phyloP scores from a whole-genome alignment of 352 stramenopile genomes.

The Pythium aquatile region DNA sequence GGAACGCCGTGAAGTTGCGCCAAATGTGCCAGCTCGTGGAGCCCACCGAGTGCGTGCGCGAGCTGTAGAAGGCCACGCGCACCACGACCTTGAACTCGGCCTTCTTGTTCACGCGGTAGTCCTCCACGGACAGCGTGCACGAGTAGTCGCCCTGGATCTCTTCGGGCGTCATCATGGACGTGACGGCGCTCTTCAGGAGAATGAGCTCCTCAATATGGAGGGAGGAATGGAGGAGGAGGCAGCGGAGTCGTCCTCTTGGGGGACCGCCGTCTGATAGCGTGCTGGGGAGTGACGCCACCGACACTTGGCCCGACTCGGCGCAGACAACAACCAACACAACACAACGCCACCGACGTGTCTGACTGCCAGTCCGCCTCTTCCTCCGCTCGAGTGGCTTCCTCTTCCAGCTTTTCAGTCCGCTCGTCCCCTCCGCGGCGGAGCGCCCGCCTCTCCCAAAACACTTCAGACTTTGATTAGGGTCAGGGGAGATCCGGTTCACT shows the following conservation, averaged over 20 bases:
- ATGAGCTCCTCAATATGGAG: too few species aligned
- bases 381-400: slow-evolving; percentile 9
- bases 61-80: slow-evolving; percentile 71
- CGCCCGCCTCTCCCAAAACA: slow-evolving; percentile 9
- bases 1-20: slow-evolving; percentile 77
- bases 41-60: slow-evolving; percentile 56
- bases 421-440: neutral
- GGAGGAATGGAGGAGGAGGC: neutral
- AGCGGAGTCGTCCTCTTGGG: slow-evolving; percentile 13
- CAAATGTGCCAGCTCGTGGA: slow-evolving; percentile 83
- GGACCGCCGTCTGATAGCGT: slow-evolving; percentile 15
- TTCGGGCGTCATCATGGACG: slow-evolving; percentile 62
- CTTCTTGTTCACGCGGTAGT: slow-evolving; percentile 78
- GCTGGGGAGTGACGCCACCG: neutral
- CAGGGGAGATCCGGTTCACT: slow-evolving; percentile 21
- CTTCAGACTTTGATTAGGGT: slow-evolving; percentile 14
- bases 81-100: slow-evolving; percentile 82
- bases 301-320: neutral
- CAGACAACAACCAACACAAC: slow-evolving; percentile 4
- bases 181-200: neutral
- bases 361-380: slow-evolving; percentile 17
- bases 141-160: slow-evolving; percentile 81
- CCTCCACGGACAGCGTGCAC: slow-evolving; percentile 57
- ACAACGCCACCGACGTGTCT: slow-evolving; percentile 6
- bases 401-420: slow-evolving; percentile 6